These are phyloP conservation scores for Ophiostoma piceae DNA, from an alignment of 2,329 filamentous ascomycete species.

Conservation along the genomic window DNA sequence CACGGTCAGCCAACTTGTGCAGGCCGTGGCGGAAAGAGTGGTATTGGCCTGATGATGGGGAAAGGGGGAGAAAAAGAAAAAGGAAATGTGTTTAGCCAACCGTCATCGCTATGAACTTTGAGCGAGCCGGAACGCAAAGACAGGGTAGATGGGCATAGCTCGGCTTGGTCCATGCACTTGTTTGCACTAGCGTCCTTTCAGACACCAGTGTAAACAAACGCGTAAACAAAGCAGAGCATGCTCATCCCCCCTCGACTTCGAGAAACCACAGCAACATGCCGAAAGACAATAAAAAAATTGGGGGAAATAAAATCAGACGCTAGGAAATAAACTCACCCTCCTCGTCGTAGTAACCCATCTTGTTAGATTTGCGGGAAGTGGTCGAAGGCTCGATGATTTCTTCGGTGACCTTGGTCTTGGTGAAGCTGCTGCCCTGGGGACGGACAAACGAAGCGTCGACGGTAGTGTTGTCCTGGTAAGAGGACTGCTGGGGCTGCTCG, in stretches of 20 bases:
- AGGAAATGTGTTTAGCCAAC: constrained; percentile 22
- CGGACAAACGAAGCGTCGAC: constrained; percentile 40
- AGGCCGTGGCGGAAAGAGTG: constrained; percentile 54
- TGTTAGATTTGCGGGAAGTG: constrained; percentile 47
- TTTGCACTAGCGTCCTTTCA: neutral
- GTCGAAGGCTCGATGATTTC: constrained; percentile 54
- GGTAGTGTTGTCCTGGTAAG: constrained; percentile 53
- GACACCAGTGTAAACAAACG: neutral
- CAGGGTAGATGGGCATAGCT: neutral
- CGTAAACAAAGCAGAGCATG: neutral
- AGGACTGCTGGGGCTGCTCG: constrained; percentile 39
- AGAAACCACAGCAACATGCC: neutral
- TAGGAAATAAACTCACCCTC: constrained; percentile 43
- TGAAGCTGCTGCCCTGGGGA: constrained; percentile 40
- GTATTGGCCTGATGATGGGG: constrained; percentile 45
- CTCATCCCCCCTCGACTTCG: constrained; percentile 3
- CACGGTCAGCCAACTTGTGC: constrained; percentile 54
- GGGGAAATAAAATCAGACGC: constrained; percentile 6
- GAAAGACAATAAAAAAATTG: constrained; percentile 5
- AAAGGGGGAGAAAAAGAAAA: neutral
- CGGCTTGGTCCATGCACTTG: neutral
- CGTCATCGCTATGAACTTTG: constrained; percentile 23
- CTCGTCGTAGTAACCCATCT: constrained; percentile 64
- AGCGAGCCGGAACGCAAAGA: constrained; percentile 21
- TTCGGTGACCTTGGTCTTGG: constrained; percentile 56